Evolutionary conservation across 1,284 basidiomycete species (phyloP), one percentile per base, ranked within the genome.

Genomic region (Fistulinella cinereoalba): DNA sequence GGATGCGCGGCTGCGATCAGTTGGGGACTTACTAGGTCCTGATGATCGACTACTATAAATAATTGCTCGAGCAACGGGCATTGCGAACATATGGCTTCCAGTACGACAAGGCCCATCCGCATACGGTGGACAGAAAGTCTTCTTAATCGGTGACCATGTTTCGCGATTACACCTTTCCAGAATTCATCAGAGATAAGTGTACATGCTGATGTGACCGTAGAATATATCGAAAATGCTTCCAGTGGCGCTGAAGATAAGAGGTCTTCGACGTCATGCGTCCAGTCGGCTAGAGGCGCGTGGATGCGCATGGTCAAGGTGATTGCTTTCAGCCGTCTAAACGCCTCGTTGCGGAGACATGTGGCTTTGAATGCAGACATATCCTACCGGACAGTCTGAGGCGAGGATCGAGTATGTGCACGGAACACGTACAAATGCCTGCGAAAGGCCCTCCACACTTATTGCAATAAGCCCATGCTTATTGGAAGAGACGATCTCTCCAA

Each of bases 101-200:
- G 69, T 1, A 73, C 69, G 15, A 61, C 61, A 18, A 79, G 56
- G 53, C 69, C 69, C 44, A 86, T 72, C 4, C 71, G 66, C 71
- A 85, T 77, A 21, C 83, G 72, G 55, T 87, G 78, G 3, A 87
- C 72, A 10, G 81, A 83, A 52, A 88, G 77, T 9, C 74, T 69
- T n/a, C 60, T 68, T 2, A 89, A 67, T 13, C 72, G 71, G 8
- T 59, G 52, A 0, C 76, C 74, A 50, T 88, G 85, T 10, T 57
- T 58, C 2, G 60, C 42, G 7, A 83, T 70, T 12, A 88, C 65
- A 1, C 64, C 54, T 11, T 51, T 54, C 70, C 81, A 81, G 48
- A 87, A 79, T 12, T 65, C 61, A 29, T 77, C 71, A 15, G 71
- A 66, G 21, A 75, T 58, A 0, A 64, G 61, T 3, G 65, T 66